phyloP scores from a whole-genome alignment of 345 rosid species.

The Diplotaxis tenuifolia region DNA sequence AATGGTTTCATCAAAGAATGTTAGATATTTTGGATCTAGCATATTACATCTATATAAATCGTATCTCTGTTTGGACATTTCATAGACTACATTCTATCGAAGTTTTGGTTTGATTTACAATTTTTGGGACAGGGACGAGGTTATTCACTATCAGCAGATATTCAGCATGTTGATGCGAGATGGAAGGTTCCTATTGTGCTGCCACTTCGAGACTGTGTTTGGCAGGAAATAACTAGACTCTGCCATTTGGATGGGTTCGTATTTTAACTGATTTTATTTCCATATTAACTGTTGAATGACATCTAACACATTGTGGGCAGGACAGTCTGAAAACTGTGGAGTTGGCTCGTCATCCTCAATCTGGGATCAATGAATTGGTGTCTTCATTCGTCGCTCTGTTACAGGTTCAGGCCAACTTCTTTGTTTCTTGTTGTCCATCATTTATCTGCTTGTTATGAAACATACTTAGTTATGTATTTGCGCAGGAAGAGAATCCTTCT shows the following conservation, averaged over 20 bases:
- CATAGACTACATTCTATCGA: neutral
- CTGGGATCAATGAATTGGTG: slow-evolving; percentile 76
- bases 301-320: slow-evolving; percentile 55
- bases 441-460: neutral
- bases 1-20: neutral
- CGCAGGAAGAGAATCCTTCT: slow-evolving; percentile 88
- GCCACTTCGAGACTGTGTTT: slow-evolving; percentile 83
- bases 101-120: neutral
- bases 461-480: slow-evolving; percentile 9
- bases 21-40: neutral
- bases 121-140: slow-evolving; percentile 69
- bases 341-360: slow-evolving; percentile 38
- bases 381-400: slow-evolving; percentile 76
- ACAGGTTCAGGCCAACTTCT: slow-evolving; percentile 55
- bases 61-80: neutral
- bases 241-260: slow-evolving; percentile 77
- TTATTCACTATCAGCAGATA: slow-evolving; percentile 91
- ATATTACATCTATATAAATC: neutral
- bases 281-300: slow-evolving; percentile 31
- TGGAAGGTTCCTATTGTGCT: slow-evolving; percentile 77
- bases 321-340: slow-evolving; percentile 75
- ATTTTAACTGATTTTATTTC: neutral
- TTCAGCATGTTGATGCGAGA: slow-evolving; percentile 86
- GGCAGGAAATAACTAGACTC: slow-evolving; percentile 62
- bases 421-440: neutral